Base-by-base conservation (phyloP, 1,139 yeast genomes). In the Taphrina communis region DNA sequence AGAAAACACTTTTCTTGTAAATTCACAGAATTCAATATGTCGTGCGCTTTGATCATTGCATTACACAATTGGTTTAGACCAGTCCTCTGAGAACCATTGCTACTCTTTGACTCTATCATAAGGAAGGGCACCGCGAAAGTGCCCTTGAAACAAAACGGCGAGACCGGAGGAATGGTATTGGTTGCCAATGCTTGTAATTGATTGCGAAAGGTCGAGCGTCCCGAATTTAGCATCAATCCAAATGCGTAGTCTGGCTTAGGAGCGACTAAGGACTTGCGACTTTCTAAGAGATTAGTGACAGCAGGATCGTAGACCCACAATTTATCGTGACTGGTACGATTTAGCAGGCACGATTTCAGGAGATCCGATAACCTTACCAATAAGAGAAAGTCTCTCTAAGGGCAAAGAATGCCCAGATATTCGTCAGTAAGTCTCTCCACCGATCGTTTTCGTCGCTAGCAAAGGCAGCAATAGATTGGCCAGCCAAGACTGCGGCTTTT, bases 31-130 rank as follows among this genome's bases (percentile, higher is more conserved):
- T 31, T 21, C 38, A 51, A 19, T 9, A 51, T 51, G 19, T 51
- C 55, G n/a, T 51, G 55, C 8, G 35, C 55, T n/a, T 51, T 51
- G 35, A 51, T 51, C 38, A 51, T 21, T 25, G 55, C 35, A 25
- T 51, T 51, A n/a, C 55, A 51, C n/a, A 51, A 19, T n/a, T 51
- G 55, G 19, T 51, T 51, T 19, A n/a, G 35, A 9, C 21, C 35
- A 21, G 55, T 51, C 36, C 55, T 21, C 11, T n/a, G 7, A 6
- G 38, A 21, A n/a, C 55, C 55, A 1, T 21, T 19, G 19, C n/a
- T 21, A 35, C 38, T 21, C 19, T 51, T 51, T 12, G 55, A n/a
- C n/a, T 51, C 55, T 7, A 21, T 6, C 9, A 51, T 51, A 9
- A 51, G 19, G 55, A 51, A 51, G 1, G 55, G 55, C 14, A 2